Percentiles rank a stretch among this genome's conserved stretches.
These are phyloP conservation scores for Populus deltoides DNA, from an alignment of 345 rosid species.

Conservation along the genomic window DNA sequence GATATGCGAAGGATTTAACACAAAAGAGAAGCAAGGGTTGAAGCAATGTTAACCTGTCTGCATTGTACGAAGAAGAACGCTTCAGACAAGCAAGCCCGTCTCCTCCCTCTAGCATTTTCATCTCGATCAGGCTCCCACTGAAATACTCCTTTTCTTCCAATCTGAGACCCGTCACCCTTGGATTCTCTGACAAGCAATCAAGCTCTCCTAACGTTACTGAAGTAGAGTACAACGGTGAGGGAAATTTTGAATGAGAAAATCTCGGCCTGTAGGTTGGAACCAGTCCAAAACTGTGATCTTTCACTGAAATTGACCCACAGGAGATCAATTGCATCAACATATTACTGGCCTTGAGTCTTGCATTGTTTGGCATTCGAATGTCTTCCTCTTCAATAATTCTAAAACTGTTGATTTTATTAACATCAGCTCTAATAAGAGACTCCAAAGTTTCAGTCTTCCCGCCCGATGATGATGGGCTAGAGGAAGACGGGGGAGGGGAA, in stretches of 20 bases:
- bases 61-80: conserved; percentile 94
- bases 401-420: conserved; percentile 77
- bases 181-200: conserved; percentile 75
- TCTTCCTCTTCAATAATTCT: conserved; percentile 85
- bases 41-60: conserved; percentile 59
- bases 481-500: conserved; percentile 66
- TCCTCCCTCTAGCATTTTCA: conserved; percentile 51
- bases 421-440: conserved; percentile 88
- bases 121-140: conserved; percentile 90
- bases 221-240: conserved; percentile 65
- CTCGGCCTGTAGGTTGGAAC: conserved; percentile 76
- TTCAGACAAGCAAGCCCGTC: conserved; percentile 55
- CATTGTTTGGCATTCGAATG: conserved; percentile 52
- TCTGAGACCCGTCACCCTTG: conserved; percentile 64
- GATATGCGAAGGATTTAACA: neutral
- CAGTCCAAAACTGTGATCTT: conserved; percentile 81
- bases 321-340: conserved; percentile 93
- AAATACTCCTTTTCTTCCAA: conserved; percentile 86
- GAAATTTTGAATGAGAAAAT: conserved; percentile 64
- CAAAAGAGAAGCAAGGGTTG: neutral
- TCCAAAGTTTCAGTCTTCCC: conserved; percentile 86
- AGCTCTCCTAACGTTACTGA: conserved; percentile 77
- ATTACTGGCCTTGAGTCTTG: conserved; percentile 69
- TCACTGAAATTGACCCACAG: conserved; percentile 91
- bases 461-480: conserved; percentile 64